Base-by-base conservation (phyloP, 1,139 yeast genomes). In the Debaryomyces psychrophilus region DNA sequence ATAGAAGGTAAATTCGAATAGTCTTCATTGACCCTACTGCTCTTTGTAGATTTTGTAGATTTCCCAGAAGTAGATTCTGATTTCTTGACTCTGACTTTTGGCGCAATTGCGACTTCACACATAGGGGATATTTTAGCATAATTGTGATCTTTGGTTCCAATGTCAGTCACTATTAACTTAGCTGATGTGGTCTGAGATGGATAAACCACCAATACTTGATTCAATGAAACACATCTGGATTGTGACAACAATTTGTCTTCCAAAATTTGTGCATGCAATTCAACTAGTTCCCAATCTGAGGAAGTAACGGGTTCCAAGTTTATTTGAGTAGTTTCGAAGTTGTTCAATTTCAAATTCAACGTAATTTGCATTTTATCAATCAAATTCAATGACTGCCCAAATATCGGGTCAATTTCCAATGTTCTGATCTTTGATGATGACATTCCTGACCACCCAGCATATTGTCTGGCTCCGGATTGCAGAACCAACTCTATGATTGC, bases 261-360 rank as follows among this genome's bases (percentile, higher is more conserved):
- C 35, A 93, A 76, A 43, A 77, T 79, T 41, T 79, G 83, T 1
- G 96, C 95, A 64, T 93, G 89, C 4, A 87, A 68, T 59, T 90
- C 97, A 5, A 90, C 88, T 35, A 88, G 71, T 56, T 92, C 98
- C 98, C 98, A 93, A 61, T 93, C 99, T 3, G 87, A 78, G 2
- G 85, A 66, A 0, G 88, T 76, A 28, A 79, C 66, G 0, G 98
- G 98, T 59, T 90, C 97, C 38, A 92, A 74, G 58, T 81, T 83
- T 7, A 92, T 83, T 5, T 83, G 80, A 6, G 75, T 66, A 0
- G 90, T 83, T 43, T 69, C 75, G 20, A 71, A 78, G 11, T 77
- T 72, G 31, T 78, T 71, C 31, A 77, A 73, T 66, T 60, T 73
- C 61, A 75, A 57, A 44, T 72, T 71, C 37, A 78, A 44, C 1